Evolutionary conservation across 768 basidiomycete genomes (phyloP), one percentile per base, ranked within the genome.

Genomic region (Fomitopsis serialis): DNA sequence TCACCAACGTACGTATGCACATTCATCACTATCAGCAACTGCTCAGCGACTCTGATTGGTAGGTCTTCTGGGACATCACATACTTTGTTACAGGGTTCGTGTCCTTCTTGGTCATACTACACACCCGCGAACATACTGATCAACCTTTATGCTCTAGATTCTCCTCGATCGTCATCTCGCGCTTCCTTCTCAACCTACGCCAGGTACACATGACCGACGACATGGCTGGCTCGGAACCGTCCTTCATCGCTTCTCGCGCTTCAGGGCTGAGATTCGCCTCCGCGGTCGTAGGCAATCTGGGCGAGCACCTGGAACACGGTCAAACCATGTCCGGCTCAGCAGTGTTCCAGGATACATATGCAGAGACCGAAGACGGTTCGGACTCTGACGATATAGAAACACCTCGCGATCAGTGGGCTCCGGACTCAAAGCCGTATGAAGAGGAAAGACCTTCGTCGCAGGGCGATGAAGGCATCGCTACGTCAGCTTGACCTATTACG

Each of bases 281-380:
- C 6, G 45, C 45, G 29, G 23, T 56, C 47, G 48, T 60, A 36
- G 59, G 59, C 12, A 60, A 60, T 42, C 17, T 60, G 32, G 59
- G 59, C 42, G 59, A 55, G 10, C 59, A 55, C 8, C 51, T 60
- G 9, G 22, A 53, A 24, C 27, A 50, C 23, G 34, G 34, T 4
- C 21, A 17, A 19, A 36, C 44, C 29, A 32, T 32, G 11, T 32
- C 29, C 29, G 11, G 6, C 11, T 32, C 29, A 11, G 40, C 6
- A 5, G 40, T n/a, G 17, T 7, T 42, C 40, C 40, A 5, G 40
- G 11, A 5, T 32, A 32, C 29, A 11, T 32, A 32, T 32, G 29
- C 29, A 11, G 29, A 32, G 29, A 32, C 6, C 29, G 29, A 32
- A 32, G 29, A 32, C 6, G 5, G 29, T 32, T 6, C 29, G 11